A percentile compares a stretch with the other conserved stretches of the same genome.
phyloP scores from a whole-genome alignment of 192 early-diverging fungal genomes.

The Coemansia sp. region DNA sequence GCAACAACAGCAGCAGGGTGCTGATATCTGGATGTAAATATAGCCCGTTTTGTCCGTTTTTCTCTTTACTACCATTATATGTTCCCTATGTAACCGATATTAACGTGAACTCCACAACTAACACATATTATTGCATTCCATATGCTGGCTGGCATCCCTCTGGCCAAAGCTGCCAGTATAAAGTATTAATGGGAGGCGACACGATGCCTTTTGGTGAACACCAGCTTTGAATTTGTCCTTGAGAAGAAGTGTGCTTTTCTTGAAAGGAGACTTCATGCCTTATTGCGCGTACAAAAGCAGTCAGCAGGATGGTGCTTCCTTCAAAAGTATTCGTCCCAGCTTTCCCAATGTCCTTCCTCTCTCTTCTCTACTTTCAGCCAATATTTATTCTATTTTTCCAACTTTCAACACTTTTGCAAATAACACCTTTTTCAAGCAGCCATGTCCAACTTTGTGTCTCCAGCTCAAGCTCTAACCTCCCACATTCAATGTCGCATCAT shows the following conservation, averaged over 20 bases:
- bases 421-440: background rate
- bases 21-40: slow-evolving; percentile 44
- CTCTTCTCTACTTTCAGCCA: background rate
- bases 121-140: background rate
- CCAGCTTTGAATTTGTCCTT: too few relatives aligned
- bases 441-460: background rate
- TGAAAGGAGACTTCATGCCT: background rate
- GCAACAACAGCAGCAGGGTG: slow-evolving; percentile 15
- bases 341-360: background rate
- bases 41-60: slow-evolving; percentile 3
- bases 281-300: background rate
- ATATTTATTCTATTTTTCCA: background rate
- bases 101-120: too few relatives aligned
- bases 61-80: background rate
- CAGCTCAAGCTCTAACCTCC: background rate
- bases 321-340: background rate
- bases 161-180: background rate
- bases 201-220: too few relatives aligned
- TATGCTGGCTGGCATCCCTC: too few relatives aligned
- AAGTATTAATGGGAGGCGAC: background rate
- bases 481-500: background rate
- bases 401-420: background rate
- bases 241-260: background rate
- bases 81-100: background rate
- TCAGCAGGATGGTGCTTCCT: background rate